These are phyloP conservation scores for Circinella umbellata DNA, from an alignment of 371 early-diverging fungal genomes.

Conservation along the genomic window DNA sequence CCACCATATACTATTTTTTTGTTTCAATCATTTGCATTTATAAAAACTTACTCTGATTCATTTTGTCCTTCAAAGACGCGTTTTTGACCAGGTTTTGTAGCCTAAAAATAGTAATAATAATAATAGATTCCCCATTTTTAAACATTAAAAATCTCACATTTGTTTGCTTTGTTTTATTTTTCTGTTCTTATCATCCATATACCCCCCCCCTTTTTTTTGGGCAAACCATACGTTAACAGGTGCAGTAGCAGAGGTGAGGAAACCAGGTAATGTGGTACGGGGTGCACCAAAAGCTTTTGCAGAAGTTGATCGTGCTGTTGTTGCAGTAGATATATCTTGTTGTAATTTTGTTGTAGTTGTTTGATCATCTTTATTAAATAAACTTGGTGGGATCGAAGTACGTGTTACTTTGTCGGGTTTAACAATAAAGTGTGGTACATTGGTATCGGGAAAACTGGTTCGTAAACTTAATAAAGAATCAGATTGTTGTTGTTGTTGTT, in stretches of 20 bases:
- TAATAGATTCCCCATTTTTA: neutral
- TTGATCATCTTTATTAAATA: slow-evolving; percentile 14
- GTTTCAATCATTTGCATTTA: neutral
- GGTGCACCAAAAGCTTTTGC: slow-evolving; percentile 14
- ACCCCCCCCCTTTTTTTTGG: too few relatives aligned
- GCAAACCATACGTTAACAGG: slow-evolving; percentile 3
- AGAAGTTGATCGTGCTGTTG: neutral
- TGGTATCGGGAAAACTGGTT: slow-evolving; percentile 30
- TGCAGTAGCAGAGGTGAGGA: slow-evolving; percentile 20
- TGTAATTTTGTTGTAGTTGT: neutral
- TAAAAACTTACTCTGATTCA: slow-evolving; percentile 4
- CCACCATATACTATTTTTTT: too few relatives aligned
- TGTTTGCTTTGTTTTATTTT: neutral
- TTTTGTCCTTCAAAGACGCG: slow-evolving; percentile 2
- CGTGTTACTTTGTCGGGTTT: slow-evolving; percentile 18
- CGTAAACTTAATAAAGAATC: slow-evolving; percentile 22
- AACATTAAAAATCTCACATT: neutral
- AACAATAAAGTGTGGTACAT: slow-evolving; percentile 28
- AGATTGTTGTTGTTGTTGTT: slow-evolving; percentile 29
- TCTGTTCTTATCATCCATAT: neutral
- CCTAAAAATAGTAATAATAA: neutral
- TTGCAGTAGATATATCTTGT: neutral
- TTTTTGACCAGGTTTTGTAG: neutral
- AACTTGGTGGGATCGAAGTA: slow-evolving; percentile 11
- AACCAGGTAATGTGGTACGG: slow-evolving; percentile 25